Conservation (phyloP, 2,329 filamentous ascomycete genomes). For the Monilinia polystroma region DNA sequence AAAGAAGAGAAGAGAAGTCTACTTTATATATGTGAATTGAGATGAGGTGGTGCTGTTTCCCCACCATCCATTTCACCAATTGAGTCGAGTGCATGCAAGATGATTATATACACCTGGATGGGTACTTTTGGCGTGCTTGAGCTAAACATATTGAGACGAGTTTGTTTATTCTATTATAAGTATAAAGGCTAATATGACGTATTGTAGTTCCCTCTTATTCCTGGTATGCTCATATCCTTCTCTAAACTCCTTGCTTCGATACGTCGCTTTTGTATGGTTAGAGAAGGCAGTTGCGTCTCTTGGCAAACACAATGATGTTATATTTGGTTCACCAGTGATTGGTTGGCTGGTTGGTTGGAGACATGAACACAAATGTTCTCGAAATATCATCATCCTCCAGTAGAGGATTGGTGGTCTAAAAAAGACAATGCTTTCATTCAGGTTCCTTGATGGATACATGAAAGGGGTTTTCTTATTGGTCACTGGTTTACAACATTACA, state of each 20-base stretch:
- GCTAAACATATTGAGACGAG: constrained; percentile 14
- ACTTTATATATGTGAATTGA: constrained; percentile 28
- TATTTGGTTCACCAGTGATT: neutral
- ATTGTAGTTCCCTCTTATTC: constrained; percentile 61
- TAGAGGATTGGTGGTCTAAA: neutral
- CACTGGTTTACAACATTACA: neutral
- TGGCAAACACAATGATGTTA: neutral
- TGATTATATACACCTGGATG: constrained; percentile 32
- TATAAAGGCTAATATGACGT: constrained; percentile 26
- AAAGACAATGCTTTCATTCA: neutral
- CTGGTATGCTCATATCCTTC: constrained; percentile 42
- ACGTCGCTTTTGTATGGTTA: neutral
- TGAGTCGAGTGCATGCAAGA: neutral
- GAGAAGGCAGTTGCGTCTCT: neutral
- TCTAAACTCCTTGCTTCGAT: neutral
- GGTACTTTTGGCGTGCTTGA: constrained; percentile 24
- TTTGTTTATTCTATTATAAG: constrained; percentile 2
- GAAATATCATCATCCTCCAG: neutral
- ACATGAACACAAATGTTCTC: neutral
- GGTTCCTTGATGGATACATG: neutral
- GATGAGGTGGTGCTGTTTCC: constrained; percentile 12
- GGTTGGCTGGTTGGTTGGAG: too few species aligned
- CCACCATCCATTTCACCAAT: constrained; percentile 25
- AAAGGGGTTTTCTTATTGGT: neutral
- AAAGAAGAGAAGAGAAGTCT: neutral